Evolutionary conservation across 495 filamentous ascomycete genomes (phyloP).

Genomic region (Trichocladium antarcticum): DNA sequence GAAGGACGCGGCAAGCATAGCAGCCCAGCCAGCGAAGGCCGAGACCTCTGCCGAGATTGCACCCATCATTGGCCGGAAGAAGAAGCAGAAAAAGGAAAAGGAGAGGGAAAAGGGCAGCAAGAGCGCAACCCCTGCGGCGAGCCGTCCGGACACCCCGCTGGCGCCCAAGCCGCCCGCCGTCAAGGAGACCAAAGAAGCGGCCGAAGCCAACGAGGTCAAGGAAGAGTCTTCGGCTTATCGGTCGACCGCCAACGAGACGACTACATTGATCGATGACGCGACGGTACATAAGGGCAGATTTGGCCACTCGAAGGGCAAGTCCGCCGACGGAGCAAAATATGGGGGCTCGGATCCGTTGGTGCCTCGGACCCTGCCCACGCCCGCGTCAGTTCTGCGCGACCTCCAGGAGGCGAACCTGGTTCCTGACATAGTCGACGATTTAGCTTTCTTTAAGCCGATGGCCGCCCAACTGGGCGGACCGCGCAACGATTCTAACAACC

Average conservation of each 20-base stretch:
- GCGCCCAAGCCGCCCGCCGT: conserved; percentile 23
- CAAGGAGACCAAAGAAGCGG: conserved; percentile 25
- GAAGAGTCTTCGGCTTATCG: conserved; percentile 25
- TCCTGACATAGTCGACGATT: conserved; percentile 17
- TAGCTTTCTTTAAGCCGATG: conserved; percentile 29
- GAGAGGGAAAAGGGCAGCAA: conserved; percentile 32
- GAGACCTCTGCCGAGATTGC: conserved; percentile 53
- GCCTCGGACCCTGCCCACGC: conserved; percentile 24
- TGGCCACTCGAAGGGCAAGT: conserved; percentile 10
- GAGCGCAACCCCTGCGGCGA: conserved; percentile 25
- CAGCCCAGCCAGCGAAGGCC: conserved; percentile 43
- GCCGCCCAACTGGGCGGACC: conserved; percentile 13
- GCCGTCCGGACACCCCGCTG: conserved; percentile 28
- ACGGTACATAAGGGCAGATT: conserved; percentile 5
- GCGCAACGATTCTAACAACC: conserved; percentile 11
- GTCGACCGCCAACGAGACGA: conserved; percentile 26
- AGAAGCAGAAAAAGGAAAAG: conserved; percentile 77
- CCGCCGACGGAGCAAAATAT: neutral
- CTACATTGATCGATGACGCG: conserved; percentile 22
- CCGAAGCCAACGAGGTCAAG: conserved; percentile 22
- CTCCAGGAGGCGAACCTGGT: conserved; percentile 20
- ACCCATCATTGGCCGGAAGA: conserved; percentile 77
- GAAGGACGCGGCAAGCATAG: conserved; percentile 41
- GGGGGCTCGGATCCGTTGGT: conserved; percentile 2
- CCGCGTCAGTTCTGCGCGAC: conserved; percentile 27